Conservation (phyloP, 1,139 yeast species). For the Protomyces inouyei region DNA sequence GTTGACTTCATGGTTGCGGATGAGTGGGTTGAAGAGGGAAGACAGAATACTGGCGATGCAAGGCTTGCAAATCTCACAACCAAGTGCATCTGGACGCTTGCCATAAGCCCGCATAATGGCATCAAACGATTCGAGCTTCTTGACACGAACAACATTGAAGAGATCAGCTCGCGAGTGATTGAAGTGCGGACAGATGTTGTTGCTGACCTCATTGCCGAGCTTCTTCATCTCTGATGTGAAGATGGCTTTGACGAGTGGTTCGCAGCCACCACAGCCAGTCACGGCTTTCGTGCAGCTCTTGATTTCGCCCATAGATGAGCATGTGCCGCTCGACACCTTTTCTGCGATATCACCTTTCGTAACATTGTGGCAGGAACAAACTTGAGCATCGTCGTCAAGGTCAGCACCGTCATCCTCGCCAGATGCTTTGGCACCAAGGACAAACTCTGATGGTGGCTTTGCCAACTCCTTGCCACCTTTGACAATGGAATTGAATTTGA, state of each 20-base stretch:
- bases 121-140: constrained; percentile 36
- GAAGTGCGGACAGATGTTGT: constrained; percentile 39
- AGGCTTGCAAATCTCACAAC: constrained; percentile 42
- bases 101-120: constrained; percentile 38
- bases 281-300: constrained; percentile 41
- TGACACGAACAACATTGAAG: constrained; percentile 40
- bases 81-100: constrained; percentile 36
- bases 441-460: constrained; percentile 38
- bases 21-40: constrained; percentile 38
- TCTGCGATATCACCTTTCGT: constrained; percentile 38
- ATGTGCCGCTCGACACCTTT: constrained; percentile 37
- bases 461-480: constrained; percentile 37
- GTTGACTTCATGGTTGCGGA: constrained; percentile 37
- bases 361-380: constrained; percentile 41
- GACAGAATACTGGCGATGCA: constrained; percentile 40
- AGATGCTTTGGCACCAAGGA: constrained; percentile 35
- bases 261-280: constrained; percentile 42
- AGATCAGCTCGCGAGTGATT: constrained; percentile 40
- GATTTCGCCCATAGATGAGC: constrained; percentile 37
- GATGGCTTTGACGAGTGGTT: constrained; percentile 40
- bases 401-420: constrained; percentile 38
- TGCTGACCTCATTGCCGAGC: constrained; percentile 39
- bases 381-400: constrained; percentile 40
- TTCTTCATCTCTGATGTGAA: constrained; percentile 40
- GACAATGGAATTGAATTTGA: constrained; percentile 37